phyloP scores from a whole-genome alignment of 2,329 filamentous ascomycete species.

The Epichloe coenophiala region DNA sequence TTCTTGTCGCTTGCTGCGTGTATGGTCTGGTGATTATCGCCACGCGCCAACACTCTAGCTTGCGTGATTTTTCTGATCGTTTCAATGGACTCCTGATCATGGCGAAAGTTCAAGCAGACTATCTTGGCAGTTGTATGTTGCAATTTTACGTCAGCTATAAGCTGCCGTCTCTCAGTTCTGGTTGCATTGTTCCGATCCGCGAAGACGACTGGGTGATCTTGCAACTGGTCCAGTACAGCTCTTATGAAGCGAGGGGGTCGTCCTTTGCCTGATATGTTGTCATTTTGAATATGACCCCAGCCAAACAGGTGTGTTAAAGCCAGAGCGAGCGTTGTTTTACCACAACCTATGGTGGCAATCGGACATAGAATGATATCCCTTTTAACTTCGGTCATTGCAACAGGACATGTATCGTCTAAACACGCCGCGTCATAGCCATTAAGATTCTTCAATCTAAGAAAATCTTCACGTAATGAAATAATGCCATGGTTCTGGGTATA shows the following conservation, averaged over 20 bases:
- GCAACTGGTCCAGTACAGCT: conserved; percentile 51
- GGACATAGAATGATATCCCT: conserved; percentile 69
- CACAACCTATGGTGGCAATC: conserved; percentile 86
- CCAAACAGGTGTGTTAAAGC: conserved; percentile 71
- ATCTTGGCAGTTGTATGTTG: conserved; percentile 53
- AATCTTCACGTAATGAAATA: conserved; percentile 79
- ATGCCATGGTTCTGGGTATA: conserved; percentile 92
- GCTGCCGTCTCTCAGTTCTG: conserved; percentile 72
- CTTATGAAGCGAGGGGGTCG: conserved; percentile 71
- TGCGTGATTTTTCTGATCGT: conserved; percentile 63
- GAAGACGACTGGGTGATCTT: conserved; percentile 58
- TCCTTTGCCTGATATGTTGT: conserved; percentile 74
- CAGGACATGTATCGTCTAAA: conserved; percentile 41
- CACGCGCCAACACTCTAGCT: conserved; percentile 66
- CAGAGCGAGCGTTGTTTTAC: conserved; percentile 85
- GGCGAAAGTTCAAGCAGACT: conserved; percentile 80
- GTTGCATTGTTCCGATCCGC: conserved; percentile 94
- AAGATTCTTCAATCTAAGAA: conserved; percentile 68
- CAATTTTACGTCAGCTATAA: conserved; percentile 63
- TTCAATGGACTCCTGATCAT: conserved; percentile 62
- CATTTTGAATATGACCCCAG: conserved; percentile 93
- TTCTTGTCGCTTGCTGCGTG: conserved; percentile 60
- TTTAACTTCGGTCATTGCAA: conserved; percentile 39
- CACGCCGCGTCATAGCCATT: conserved; percentile 83
- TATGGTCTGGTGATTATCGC: conserved; percentile 97